phyloP scores from a whole-genome alignment of 768 basidiomycete species.

The Mycena polygramma region DNA sequence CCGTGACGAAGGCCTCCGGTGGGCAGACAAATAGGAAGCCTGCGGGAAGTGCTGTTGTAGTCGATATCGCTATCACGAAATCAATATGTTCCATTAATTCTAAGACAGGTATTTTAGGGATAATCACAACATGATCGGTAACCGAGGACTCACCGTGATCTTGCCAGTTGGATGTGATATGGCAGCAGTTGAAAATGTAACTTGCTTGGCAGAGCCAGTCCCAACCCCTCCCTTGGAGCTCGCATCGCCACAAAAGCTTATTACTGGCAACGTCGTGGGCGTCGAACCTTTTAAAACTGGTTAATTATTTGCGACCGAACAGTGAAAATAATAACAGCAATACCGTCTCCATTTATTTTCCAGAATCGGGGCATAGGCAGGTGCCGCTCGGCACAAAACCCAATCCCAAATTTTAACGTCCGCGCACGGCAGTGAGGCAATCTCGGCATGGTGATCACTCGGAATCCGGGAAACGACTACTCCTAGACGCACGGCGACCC shows the following conservation, averaged over 20 bases:
- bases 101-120: not conserved
- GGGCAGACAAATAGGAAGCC: not conserved
- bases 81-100: too few species aligned
- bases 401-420: not conserved
- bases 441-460: too few species aligned
- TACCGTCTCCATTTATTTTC: too few species aligned
- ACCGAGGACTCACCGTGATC: not conserved
- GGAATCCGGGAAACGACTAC: not conserved
- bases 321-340: too few species aligned
- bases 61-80: too few species aligned
- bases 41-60: not conserved
- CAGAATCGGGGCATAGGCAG: too few species aligned
- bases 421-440: not conserved
- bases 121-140: not conserved
- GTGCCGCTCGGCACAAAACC: too few species aligned
- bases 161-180: not conserved
- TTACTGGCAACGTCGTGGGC: too few species aligned
- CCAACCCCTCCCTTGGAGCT: not conserved
- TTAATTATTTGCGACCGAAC: too few species aligned
- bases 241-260: not conserved
- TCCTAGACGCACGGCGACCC: not conserved
- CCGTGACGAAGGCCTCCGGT: not conserved
- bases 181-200: not conserved
- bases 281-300: too few species aligned
- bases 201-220: not conserved